phyloP scores from a whole-genome alignment of 2,329 filamentous ascomycete genomes.

The Cadophora sp. region DNA sequence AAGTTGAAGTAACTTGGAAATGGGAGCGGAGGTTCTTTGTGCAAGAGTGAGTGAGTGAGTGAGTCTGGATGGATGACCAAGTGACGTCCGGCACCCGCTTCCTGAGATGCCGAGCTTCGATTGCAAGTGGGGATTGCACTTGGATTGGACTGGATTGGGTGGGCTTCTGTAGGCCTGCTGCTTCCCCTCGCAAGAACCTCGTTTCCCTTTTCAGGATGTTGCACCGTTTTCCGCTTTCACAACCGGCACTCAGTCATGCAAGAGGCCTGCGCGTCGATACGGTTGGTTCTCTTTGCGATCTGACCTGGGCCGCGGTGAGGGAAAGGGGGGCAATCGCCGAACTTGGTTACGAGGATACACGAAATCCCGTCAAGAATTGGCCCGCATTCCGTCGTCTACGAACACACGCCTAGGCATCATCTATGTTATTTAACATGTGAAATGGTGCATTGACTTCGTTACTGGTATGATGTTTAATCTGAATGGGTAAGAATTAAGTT shows the following conservation, averaged over 20 bases:
- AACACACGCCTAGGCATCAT: neutral
- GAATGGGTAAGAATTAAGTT: no score
- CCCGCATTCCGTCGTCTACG: neutral
- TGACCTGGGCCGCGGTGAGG: slow-evolving; percentile 21
- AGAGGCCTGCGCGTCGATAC: neutral
- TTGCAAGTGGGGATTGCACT: neutral
- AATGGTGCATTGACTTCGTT: neutral
- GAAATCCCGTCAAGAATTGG: slow-evolving; percentile 7
- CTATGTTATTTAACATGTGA: neutral
- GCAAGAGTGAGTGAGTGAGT: slow-evolving; percentile 3
- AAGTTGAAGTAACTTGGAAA: neutral
- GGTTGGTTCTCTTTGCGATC: slow-evolving; percentile 11
- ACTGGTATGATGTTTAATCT: no score
- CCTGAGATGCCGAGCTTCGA: slow-evolving; percentile 30
- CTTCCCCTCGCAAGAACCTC: neutral
- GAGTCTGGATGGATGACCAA: slow-evolving; percentile 5
- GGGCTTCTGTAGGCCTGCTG: no score
- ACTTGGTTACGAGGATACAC: neutral
- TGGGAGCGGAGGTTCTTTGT: slow-evolving; percentile 7
- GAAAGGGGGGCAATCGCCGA: slow-evolving; percentile 17
- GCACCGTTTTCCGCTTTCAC: slow-evolving; percentile 6
- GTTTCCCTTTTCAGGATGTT: neutral
- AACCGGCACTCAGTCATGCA: slow-evolving; percentile 19
- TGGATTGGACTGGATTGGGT: no score
- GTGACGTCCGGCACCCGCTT: slow-evolving; percentile 8